Conservation (phyloP, 768 basidiomycete genomes). For the Steccherinum ochraceum region DNA sequence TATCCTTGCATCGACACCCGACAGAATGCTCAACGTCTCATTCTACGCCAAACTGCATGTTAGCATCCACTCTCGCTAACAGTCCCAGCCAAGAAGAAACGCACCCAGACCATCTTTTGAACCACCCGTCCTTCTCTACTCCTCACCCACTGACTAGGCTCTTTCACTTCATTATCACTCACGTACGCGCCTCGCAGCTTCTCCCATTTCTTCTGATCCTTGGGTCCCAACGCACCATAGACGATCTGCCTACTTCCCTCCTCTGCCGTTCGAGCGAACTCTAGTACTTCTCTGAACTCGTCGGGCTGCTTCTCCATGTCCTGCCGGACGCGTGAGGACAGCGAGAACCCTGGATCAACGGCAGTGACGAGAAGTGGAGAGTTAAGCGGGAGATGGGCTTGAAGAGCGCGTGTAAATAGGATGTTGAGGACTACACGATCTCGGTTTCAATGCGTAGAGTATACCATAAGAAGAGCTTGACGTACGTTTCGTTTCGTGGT, state of each 20-base stretch:
- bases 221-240: background rate
- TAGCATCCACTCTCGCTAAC: background rate
- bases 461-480: too few relatives aligned
- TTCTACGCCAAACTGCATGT: background rate
- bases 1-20: background rate
- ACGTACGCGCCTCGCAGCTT: background rate
- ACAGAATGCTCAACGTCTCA: background rate
- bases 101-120: background rate
- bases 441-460: background rate
- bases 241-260: background rate
- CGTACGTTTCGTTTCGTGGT: slow-evolving; percentile 3
- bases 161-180: background rate
- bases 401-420: slow-evolving; percentile 10
- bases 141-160: background rate
- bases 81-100: background rate
- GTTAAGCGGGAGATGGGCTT: slow-evolving; percentile 22
- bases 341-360: background rate
- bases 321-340: background rate
- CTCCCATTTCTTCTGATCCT: background rate
- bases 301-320: background rate
- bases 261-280: background rate
- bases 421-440: slow-evolving; percentile 9
- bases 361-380: slow-evolving; percentile 25
- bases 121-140: background rate
- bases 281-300: background rate